Conservation (phyloP, 352 stramenopile genomes). For the Globisporangium nodosum region DNA sequence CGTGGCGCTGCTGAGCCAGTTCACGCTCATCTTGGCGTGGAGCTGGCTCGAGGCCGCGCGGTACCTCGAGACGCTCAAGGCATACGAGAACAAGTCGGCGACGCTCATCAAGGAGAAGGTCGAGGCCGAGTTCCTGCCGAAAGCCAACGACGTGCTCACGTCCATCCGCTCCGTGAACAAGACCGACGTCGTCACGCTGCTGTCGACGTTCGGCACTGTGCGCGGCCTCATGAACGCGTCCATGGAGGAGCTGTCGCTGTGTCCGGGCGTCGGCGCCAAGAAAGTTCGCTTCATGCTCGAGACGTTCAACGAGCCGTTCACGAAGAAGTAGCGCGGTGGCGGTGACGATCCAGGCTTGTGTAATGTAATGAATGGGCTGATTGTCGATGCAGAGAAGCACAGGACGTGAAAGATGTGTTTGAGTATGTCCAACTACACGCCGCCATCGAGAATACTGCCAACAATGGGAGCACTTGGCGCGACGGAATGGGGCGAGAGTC, state of each 20-base stretch:
- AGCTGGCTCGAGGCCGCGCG: slow-evolving; percentile 91
- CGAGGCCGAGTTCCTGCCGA: slow-evolving; percentile 86
- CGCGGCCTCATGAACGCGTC: slow-evolving; percentile 85
- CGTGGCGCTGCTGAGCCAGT: slow-evolving; percentile 85
- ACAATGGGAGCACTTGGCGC: background rate
- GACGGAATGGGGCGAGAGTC: background rate
- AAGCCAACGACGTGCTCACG: slow-evolving; percentile 90
- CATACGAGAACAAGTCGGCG: slow-evolving; percentile 94
- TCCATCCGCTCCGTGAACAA: slow-evolving; percentile 93
- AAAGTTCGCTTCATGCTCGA: slow-evolving; percentile 93
- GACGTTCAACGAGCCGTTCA: slow-evolving; percentile 93
- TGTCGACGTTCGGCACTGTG: slow-evolving; percentile 90
- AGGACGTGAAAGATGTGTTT: background rate
- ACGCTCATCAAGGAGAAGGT: slow-evolving; percentile 93
- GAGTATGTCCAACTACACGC: background rate
- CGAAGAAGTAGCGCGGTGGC: slow-evolving; percentile 33
- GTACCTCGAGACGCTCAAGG: slow-evolving; percentile 96
- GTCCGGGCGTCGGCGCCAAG: slow-evolving; percentile 92
- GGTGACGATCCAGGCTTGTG: background rate
- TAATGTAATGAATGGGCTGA: background rate
- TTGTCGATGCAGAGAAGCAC: background rate
- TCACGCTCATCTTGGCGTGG: slow-evolving; percentile 94
- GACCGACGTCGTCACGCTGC: slow-evolving; percentile 91
- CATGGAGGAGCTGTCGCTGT: slow-evolving; percentile 92
- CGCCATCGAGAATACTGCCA: too few species aligned